Evolutionary conservation across 148 eudicot species (phyloP), one percentile per base, ranked within the genome.

Genomic region (Cornus kousa): DNA sequence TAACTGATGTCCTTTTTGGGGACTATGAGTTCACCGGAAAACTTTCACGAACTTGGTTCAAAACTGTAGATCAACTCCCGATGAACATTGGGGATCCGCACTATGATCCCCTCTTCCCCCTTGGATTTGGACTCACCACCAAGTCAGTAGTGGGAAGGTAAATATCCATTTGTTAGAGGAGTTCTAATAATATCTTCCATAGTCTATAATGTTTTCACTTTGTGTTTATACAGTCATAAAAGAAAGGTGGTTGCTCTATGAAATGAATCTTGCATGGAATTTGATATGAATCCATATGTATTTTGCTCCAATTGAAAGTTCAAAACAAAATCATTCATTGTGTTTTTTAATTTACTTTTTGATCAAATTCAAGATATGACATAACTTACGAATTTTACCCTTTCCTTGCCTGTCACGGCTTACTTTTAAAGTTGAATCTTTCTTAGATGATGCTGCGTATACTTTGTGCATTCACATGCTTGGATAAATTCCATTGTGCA

Each of bases 21-120:
- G 91, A 92, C 76, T 85, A 94, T 73, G 91, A 81, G 1, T 94
- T 94, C 68, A 84, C 83, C 2, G 98, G 98, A 60, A 88, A 90
- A 76, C 88, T 94, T 46, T 39, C 98, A 2, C 78, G 88, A 74
- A 92, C 93, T 7, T 92, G 97, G 98, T 92, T 94, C 79, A 94
- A 70, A 80, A 85, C 80, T 40, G 95, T 94, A 0, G 92, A 91
- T 83, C 97, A 94, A 74, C 97, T 92, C 33, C 98, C 98, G 0
- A 85, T 94, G 93, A 92, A 91, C 77, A 33, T 84, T 73, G 97
- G 91, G 20, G 98, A 92, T 80, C 77, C 84, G 16, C 77, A 86
- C 74, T 94, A 94, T 80, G 93, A 94, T 67, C 97, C 98, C 57
- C 89, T 92, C 39, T 94, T 94, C 76, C 95, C 97, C 35, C 86